Conservation (phyloP, 1,284 basidiomycete species). For the Ceratobasidium papillatum region DNA sequence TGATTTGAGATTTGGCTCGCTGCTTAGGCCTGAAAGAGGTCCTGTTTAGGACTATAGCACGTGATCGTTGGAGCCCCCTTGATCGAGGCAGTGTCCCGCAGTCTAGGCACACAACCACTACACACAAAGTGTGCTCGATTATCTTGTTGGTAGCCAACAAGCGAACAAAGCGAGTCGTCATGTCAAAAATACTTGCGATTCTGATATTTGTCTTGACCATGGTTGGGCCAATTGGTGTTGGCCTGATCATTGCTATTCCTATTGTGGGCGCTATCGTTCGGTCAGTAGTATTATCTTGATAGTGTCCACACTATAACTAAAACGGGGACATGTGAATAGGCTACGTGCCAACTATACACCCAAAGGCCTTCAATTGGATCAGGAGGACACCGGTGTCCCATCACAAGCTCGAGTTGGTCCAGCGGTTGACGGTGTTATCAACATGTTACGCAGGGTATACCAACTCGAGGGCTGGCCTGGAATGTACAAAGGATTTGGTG, state of each 20-base stretch:
- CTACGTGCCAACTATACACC: conserved; percentile 58
- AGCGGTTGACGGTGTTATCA: conserved; percentile 58
- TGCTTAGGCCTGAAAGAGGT: no score
- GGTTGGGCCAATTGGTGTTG: conserved; percentile 50
- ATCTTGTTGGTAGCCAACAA: not conserved
- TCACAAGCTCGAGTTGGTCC: conserved; percentile 55
- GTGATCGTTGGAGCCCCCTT: not conserved
- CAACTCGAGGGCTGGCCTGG: conserved; percentile 83
- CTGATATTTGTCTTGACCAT: conserved; percentile 52
- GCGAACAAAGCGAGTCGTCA: not conserved
- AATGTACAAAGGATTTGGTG: conserved; percentile 85
- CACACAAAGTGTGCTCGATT: not conserved
- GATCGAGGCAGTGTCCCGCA: not conserved
- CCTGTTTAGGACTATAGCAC: not conserved
- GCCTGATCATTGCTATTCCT: conserved; percentile 52
- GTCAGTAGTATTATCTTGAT: conserved; percentile 17
- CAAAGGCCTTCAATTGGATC: conserved; percentile 73
- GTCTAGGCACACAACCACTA: not conserved
- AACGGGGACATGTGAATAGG: conserved; percentile 40
- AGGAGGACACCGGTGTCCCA: conserved; percentile 65
- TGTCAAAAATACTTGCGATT: conserved; percentile 48
- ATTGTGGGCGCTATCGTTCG: conserved; percentile 53
- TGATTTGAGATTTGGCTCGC: no score
- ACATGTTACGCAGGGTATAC: conserved; percentile 78
- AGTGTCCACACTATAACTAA: not conserved